phyloP scores from a whole-genome alignment of 2,329 filamentous ascomycete genomes.

The Juglanconis juglandina region DNA sequence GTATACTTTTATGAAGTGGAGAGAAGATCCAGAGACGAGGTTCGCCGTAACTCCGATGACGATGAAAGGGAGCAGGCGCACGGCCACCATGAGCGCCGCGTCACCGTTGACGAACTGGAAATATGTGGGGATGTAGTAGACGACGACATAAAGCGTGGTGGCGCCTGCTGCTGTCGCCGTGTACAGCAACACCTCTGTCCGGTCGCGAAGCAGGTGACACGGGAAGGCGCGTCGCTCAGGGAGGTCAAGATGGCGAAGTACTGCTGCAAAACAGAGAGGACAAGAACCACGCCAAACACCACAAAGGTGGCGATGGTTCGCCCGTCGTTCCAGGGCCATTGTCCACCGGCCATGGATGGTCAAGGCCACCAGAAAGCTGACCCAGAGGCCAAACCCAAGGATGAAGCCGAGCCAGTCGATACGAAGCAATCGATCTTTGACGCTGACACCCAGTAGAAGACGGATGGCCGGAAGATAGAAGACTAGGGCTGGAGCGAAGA shows the following conservation, averaged over 20 bases:
- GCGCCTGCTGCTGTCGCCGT: slow-evolving; percentile 30
- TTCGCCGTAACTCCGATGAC: slow-evolving; percentile 16
- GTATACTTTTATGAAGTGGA: slow-evolving; percentile 18
- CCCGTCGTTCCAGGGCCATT: slow-evolving; percentile 45
- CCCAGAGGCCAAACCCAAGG: slow-evolving; percentile 37
- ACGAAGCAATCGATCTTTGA: slow-evolving; percentile 21
- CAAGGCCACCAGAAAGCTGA: slow-evolving; percentile 43
- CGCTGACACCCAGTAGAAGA: slow-evolving; percentile 1
- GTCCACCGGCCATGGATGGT: slow-evolving; percentile 46
- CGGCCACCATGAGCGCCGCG: slow-evolving; percentile 33
- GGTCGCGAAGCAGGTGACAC: slow-evolving; percentile 34
- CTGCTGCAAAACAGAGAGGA: slow-evolving; percentile 43
- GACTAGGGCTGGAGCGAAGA: slow-evolving; percentile 41
- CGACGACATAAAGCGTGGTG: slow-evolving; percentile 32
- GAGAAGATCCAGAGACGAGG: slow-evolving; percentile 9
- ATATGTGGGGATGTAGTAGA: slow-evolving; percentile 51
- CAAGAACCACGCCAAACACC: slow-evolving; percentile 37
- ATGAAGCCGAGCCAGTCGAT: slow-evolving; percentile 45
- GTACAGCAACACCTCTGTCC: slow-evolving; percentile 40
- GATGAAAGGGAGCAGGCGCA: slow-evolving; percentile 37
- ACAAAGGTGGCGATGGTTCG: slow-evolving; percentile 44
- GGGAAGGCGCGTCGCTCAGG: slow-evolving; percentile 40
- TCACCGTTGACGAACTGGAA: slow-evolving; percentile 37
- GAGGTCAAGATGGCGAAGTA: slow-evolving; percentile 35
- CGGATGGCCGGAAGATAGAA: slow-evolving; percentile 34